Evolutionary conservation across 1,284 basidiomycete genomes (phyloP).

Genomic region (Fomitiporia mediterranea): DNA sequence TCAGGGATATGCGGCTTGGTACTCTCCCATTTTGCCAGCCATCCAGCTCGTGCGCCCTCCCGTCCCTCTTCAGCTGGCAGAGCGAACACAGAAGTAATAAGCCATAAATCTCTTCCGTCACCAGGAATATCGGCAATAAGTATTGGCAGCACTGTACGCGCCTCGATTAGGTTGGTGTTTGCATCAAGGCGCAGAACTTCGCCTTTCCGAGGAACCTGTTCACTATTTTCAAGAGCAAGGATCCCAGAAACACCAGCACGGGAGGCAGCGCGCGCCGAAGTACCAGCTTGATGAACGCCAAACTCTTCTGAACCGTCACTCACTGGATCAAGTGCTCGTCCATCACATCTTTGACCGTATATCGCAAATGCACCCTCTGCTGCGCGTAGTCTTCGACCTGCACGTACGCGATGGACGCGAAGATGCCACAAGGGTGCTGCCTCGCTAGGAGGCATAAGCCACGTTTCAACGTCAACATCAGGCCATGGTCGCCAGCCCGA

Average conservation of each 20-base stretch:
- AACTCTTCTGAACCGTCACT: conserved; percentile 36
- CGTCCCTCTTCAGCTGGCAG: conserved; percentile 41
- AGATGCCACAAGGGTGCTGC: conserved; percentile 63
- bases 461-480: conserved; percentile 70
- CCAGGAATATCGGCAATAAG: conserved; percentile 46
- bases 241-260: conserved; percentile 61
- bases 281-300: conserved; percentile 42
- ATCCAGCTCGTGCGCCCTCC: conserved; percentile 41
- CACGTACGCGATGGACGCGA: conserved; percentile 59
- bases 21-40: conserved; percentile 51
- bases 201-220: conserved; percentile 34
- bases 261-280: conserved; percentile 50
- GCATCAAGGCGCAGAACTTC: conserved; percentile 63
- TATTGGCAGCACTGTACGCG: conserved; percentile 64
- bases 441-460: conserved; percentile 59
- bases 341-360: conserved; percentile 63
- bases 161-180: conserved; percentile 68
- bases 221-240: conserved; percentile 40
- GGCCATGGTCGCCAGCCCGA: conserved; percentile 73
- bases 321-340: conserved; percentile 50
- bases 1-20: conserved; percentile 41
- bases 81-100: conserved; percentile 68
- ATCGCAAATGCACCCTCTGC: conserved; percentile 72
- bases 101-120: conserved; percentile 44
- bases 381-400: conserved; percentile 45